Evolutionary conservation across 805 yeast species (phyloP), one percentile per base, ranked within the genome.

Genomic region (Clavispora carvajalis): DNA sequence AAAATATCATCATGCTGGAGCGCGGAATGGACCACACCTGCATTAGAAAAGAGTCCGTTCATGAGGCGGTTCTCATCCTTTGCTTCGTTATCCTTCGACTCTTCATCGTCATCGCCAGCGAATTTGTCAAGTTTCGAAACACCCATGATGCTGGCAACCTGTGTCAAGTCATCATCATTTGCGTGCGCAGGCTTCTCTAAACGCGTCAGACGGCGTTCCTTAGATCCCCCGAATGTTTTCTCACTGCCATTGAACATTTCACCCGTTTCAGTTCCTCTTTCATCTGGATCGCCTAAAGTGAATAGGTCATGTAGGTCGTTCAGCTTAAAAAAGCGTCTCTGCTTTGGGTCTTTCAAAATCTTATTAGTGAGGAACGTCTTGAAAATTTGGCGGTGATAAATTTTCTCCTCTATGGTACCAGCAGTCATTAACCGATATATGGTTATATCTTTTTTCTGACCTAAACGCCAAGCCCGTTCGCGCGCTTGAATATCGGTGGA

Each of bases 401-500:
- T 93, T 58, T 93, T 93, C 58, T 93, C 99, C 56, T 93, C 99
- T 34, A 91, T 93, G 0, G 96, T 80, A 0, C 98, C 97, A 2
- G 96, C 88, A 33, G 89, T 85, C 86, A 93, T 88, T 33, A 93
- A 67, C 43, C 99, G 67, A 53, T 91, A 93, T 25, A 91, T 90
- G 6, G 89, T 79, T 7, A 91, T 97, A 51, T 90, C 96, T 43
- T 82, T 79, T 57, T 85, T 90, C 60, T 91, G 99, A 1, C 99
- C 99, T 47, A 91, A 71, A 48, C 99, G 71, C 98, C 98, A 93
- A 0, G 98, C 97, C 36, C 99, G 66, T 59, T 91, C 99, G 44
- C 98, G 71, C 0, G 99, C 99, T 62, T 91, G 99, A 44, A 90
- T 74, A 65, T 91, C 99, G 0, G 98, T 93, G 1, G 96, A 88